Percentiles rank a stretch among this genome's conserved stretches.
phyloP scores from a whole-genome alignment of 164 flowering plant species.

The Hamamelis virginiana region DNA sequence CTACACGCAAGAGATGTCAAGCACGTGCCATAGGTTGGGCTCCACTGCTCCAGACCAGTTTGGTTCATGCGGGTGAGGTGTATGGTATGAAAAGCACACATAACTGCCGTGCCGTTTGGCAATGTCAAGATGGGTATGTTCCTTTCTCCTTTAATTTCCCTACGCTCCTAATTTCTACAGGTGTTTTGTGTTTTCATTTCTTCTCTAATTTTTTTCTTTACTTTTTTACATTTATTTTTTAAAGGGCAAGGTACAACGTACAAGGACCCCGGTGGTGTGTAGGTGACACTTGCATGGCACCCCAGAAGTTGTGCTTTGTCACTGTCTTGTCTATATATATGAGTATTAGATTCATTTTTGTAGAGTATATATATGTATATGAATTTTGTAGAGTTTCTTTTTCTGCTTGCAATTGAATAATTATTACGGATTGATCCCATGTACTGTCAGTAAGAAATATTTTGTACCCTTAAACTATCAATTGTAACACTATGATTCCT shows the following conservation, averaged over 20 bases:
- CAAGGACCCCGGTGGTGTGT: not conserved
- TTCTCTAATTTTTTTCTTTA: too few relatives aligned
- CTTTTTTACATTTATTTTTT: too few relatives aligned
- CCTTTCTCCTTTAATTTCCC: conserved; percentile 11
- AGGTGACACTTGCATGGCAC: not conserved
- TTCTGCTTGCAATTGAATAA: too few relatives aligned
- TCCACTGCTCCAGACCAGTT: conserved; percentile 7
- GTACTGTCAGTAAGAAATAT: too few relatives aligned
- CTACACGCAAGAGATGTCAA: conserved; percentile 5
- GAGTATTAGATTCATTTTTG: too few relatives aligned
- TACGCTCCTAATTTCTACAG: not conserved
- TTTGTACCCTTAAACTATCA: too few relatives aligned
- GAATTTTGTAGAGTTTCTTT: not conserved
- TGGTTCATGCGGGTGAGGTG: conserved; percentile 15
- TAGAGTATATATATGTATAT: too few relatives aligned
- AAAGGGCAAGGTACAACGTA: too few relatives aligned
- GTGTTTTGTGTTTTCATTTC: not conserved
- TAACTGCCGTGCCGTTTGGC: conserved; percentile 34
- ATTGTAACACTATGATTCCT: too few relatives aligned
- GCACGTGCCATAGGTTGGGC: conserved; percentile 25
- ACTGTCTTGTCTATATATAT: too few relatives aligned
- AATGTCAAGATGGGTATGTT: conserved; percentile 19
- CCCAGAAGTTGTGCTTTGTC: not conserved
- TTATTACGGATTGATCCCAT: too few relatives aligned
- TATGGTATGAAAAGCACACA: conserved; percentile 25